These are phyloP conservation scores for Cadophora sp. DNA, from an alignment of 2,329 filamentous ascomycete species.

Conservation along the genomic window DNA sequence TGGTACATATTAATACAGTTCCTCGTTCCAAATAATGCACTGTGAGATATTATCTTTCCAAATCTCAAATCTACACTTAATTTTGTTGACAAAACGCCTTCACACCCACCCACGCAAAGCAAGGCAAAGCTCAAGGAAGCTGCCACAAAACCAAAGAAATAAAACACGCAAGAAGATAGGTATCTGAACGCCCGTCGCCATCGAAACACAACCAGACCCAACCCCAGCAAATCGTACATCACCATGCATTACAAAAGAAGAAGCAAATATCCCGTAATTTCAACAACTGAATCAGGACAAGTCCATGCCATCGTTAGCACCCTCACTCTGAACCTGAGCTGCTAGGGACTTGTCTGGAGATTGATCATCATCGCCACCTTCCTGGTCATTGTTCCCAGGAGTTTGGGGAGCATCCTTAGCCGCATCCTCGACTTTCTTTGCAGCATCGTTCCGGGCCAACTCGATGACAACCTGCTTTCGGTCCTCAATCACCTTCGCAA, in stretches of 20 bases:
- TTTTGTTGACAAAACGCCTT: neutral
- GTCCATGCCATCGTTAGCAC: slow-evolving; percentile 8
- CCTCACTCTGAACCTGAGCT: neutral
- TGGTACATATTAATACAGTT: neutral
- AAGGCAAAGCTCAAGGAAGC: neutral
- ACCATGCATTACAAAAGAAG: neutral
- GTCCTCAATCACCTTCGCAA: slow-evolving; percentile 29
- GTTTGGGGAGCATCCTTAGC: neutral
- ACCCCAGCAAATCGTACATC: slow-evolving; percentile 2
- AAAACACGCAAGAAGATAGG: neutral
- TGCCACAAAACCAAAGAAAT: neutral
- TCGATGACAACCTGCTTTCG: slow-evolving; percentile 4
- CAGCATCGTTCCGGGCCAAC: neutral
- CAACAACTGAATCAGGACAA: neutral
- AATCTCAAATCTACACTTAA: slow-evolving; percentile 4
- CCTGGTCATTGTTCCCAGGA: neutral
- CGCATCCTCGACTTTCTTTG: slow-evolving; percentile 6
- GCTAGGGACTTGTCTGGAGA: neutral
- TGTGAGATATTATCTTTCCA: neutral
- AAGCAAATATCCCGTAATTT: no score
- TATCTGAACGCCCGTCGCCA: neutral
- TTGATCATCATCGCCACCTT: neutral
- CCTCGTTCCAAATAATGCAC: neutral
- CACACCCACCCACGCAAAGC: neutral
- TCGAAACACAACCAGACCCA: neutral